Conservation (phyloP, 257 asterid genomes). For the Lantana camara region DNA sequence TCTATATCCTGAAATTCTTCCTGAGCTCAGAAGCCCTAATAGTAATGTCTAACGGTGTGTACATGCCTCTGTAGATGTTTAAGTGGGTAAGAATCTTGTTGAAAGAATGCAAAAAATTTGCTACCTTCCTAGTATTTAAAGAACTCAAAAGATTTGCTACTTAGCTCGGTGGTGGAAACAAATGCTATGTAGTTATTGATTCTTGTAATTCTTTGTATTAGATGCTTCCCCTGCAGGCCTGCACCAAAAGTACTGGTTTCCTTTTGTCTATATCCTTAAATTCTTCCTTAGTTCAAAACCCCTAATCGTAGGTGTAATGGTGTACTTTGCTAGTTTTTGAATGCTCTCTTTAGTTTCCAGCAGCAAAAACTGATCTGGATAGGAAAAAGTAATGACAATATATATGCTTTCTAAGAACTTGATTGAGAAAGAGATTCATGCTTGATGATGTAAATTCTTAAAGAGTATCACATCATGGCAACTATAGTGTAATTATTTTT, state of each 20-base stretch:
- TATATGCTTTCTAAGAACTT: neutral
- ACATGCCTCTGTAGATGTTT: neutral
- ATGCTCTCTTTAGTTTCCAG: neutral
- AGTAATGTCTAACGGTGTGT: neutral
- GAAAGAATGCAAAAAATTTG: neutral
- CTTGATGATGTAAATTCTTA: neutral
- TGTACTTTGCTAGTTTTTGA: too few relatives aligned
- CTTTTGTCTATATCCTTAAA: neutral
- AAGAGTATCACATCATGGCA: neutral
- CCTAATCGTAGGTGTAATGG: neutral
- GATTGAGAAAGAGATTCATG: neutral
- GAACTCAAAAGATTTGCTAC: too few relatives aligned
- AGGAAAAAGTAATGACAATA: neutral
- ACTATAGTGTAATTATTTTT: neutral
- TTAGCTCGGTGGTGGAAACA: neutral
- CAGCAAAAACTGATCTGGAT: neutral
- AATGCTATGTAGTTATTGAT: neutral
- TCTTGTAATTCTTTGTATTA: neutral
- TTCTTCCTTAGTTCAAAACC: neutral
- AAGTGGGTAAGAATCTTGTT: neutral
- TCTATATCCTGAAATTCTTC: neutral
- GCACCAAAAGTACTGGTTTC: neutral
- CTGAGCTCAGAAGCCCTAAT: neutral
- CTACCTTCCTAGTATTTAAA: neutral
- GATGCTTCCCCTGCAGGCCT: neutral